phyloP scores from a whole-genome alignment of 2,329 filamentous ascomycete genomes.

The Pyricularia sp. region DNA sequence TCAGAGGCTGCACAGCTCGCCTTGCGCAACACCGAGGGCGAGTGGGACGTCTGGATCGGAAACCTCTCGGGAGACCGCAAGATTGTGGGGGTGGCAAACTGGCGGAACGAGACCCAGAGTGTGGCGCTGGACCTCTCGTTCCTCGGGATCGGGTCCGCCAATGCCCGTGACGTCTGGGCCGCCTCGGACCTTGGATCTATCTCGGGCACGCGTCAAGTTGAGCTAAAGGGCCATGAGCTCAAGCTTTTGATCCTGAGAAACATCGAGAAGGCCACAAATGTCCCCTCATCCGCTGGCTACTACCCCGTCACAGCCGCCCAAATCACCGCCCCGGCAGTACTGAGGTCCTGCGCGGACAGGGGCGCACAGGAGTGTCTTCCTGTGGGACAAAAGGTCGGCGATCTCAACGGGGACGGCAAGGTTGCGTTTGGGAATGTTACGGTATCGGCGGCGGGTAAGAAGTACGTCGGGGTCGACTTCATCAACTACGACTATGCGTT shows the following conservation, averaged over 20 bases:
- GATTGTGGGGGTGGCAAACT: conserved; percentile 39
- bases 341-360: conserved; percentile 22
- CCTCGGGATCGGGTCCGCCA: conserved; percentile 28
- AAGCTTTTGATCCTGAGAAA: conserved; percentile 27
- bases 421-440: conserved; percentile 25
- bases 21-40: conserved; percentile 34
- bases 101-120: conserved; percentile 32
- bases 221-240: conserved; percentile 28
- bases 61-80: conserved; percentile 30
- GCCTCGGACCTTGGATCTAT: conserved; percentile 21
- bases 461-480: conserved; percentile 36
- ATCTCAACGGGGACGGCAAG: conserved; percentile 19
- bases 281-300: conserved; percentile 21
- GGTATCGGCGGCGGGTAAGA: conserved; percentile 19
- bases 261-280: conserved; percentile 15
- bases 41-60: conserved; percentile 42
- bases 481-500: conserved; percentile 43
- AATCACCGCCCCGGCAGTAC: conserved; percentile 22
- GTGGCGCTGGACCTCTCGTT: conserved; percentile 31
- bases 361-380: conserved; percentile 28
- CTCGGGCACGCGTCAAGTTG: conserved; percentile 20
- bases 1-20: conserved; percentile 40
- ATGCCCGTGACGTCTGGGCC: conserved; percentile 30
- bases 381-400: conserved; percentile 29
- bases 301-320: conserved; percentile 28